Conservation (phyloP, 257 asterid species). For the Misopates orontium region DNA sequence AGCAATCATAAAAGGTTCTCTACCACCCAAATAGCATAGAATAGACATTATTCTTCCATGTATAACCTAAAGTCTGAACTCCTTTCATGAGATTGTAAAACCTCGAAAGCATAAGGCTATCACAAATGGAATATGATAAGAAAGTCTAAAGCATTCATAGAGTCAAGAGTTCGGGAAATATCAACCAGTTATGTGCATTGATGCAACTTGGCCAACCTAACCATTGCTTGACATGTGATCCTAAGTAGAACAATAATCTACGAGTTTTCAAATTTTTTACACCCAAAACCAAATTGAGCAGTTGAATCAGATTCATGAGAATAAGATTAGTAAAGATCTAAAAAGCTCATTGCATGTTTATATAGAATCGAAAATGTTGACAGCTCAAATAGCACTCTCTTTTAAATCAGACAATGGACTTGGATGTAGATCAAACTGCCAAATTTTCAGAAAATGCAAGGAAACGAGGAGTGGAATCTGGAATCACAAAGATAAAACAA, state of each 20-base stretch:
- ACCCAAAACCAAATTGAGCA: constrained; percentile 1
- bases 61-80: constrained; percentile 10
- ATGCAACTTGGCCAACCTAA: neutral
- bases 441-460: neutral
- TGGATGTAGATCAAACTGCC: neutral
- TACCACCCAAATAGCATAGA: constrained; percentile 4
- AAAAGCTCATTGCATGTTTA: neutral
- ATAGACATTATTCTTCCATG: constrained; percentile 13
- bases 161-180: neutral
- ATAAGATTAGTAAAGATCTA: neutral
- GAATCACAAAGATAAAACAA: neutral
- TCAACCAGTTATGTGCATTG: constrained; percentile 10
- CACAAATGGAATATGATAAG: constrained; percentile 6
- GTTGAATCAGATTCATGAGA: constrained; percentile 6
- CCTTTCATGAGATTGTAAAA: constrained; percentile 2
- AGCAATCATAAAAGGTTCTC: constrained; percentile 10
- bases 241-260: neutral
- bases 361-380: constrained; percentile 11
- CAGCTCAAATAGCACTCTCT: constrained; percentile 11
- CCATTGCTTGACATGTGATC: neutral
- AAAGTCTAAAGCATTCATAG: constrained; percentile 1
- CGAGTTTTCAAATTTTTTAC: constrained; percentile 3
- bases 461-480: neutral
- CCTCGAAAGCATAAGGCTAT: constrained; percentile 13
- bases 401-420: constrained; percentile 14